Conservation (phyloP, 2,329 filamentous ascomycete genomes). For the Hypomyces perniciosus region DNA sequence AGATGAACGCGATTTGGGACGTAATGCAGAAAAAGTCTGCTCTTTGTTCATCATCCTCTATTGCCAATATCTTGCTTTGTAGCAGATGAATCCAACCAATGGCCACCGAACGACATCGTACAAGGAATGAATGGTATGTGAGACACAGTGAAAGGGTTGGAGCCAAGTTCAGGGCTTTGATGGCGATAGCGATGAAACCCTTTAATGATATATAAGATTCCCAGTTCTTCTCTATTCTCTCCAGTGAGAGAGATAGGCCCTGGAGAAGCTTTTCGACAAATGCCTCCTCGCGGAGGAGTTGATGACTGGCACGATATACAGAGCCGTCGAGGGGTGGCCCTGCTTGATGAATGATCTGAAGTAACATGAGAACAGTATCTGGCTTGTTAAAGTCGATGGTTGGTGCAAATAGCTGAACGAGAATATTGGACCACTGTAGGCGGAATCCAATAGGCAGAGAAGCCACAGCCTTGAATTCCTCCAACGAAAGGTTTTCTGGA, state of each 20-base stretch:
- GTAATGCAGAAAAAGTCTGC: background rate
- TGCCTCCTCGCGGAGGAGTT: too few species aligned
- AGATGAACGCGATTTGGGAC: slow-evolving; percentile 6
- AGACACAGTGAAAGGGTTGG: too few species aligned
- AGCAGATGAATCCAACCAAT: too few species aligned
- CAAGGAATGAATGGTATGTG: too few species aligned
- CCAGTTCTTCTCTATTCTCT: too few species aligned
- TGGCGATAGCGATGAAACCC: too few species aligned
- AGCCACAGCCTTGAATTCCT: slow-evolving; percentile 50
- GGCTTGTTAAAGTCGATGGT: slow-evolving; percentile 44
- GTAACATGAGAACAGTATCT: slow-evolving; percentile 41
- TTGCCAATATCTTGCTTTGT: background rate
- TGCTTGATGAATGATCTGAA: slow-evolving; percentile 44
- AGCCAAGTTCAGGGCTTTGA: too few species aligned
- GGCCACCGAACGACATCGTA: too few species aligned
- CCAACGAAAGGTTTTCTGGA: slow-evolving; percentile 40
- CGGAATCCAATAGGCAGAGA: slow-evolving; percentile 40
- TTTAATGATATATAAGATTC: too few species aligned
- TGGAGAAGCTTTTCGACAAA: too few species aligned
- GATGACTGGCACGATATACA: background rate
- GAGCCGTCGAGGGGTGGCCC: slow-evolving; percentile 27
- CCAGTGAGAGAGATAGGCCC: too few species aligned
- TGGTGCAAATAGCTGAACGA: slow-evolving; percentile 42
- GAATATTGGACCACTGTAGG: slow-evolving; percentile 52
- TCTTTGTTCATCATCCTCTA: background rate